phyloP scores from a whole-genome alignment of 2,329 filamentous ascomycete species.

The Penicillium sp. region DNA sequence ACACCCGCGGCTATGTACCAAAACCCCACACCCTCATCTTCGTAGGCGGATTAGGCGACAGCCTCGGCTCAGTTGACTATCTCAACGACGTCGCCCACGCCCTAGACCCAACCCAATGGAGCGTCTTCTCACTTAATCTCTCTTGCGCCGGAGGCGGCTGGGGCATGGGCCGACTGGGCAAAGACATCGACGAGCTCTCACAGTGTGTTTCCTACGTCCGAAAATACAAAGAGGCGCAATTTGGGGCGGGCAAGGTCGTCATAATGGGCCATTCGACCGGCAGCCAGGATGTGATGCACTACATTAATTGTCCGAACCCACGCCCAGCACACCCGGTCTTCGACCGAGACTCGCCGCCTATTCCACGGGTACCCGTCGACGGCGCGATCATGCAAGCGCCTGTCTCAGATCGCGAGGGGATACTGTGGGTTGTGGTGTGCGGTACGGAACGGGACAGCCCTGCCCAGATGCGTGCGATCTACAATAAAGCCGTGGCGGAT shows the following conservation, averaged over 20 bases:
- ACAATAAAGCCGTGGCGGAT: slow-evolving; percentile 22
- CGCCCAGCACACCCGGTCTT: slow-evolving; percentile 29
- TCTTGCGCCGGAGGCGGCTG: slow-evolving; percentile 53
- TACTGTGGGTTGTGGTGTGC: slow-evolving; percentile 37
- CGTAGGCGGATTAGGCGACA: slow-evolving; percentile 57
- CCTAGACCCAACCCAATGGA: slow-evolving; percentile 49
- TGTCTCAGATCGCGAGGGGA: slow-evolving; percentile 68
- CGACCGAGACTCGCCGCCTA: slow-evolving; percentile 22
- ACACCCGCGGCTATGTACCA: slow-evolving; percentile 24
- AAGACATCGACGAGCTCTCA: slow-evolving; percentile 53
- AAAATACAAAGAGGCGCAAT: slow-evolving; percentile 28
- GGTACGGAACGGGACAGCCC: slow-evolving; percentile 23
- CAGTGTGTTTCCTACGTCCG: slow-evolving; percentile 51
- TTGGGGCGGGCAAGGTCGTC: slow-evolving; percentile 50
- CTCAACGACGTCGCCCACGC: slow-evolving; percentile 46
- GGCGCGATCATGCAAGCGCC: slow-evolving; percentile 74
- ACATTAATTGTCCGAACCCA: slow-evolving; percentile 47
- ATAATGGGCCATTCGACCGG: slow-evolving; percentile 66
- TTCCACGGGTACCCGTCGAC: slow-evolving; percentile 55
- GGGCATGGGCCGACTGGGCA: slow-evolving; percentile 50
- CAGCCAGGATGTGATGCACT: slow-evolving; percentile 64
- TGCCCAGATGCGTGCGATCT: slow-evolving; percentile 22
- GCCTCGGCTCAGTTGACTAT: slow-evolving; percentile 53
- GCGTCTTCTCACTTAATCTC: slow-evolving; percentile 49
- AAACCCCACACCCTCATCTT: slow-evolving; percentile 52